Percentiles rank a stretch among this genome's conserved stretches.
Conservation (phyloP, 495 filamentous ascomycete genomes). For the Daldinia decipiens region DNA sequence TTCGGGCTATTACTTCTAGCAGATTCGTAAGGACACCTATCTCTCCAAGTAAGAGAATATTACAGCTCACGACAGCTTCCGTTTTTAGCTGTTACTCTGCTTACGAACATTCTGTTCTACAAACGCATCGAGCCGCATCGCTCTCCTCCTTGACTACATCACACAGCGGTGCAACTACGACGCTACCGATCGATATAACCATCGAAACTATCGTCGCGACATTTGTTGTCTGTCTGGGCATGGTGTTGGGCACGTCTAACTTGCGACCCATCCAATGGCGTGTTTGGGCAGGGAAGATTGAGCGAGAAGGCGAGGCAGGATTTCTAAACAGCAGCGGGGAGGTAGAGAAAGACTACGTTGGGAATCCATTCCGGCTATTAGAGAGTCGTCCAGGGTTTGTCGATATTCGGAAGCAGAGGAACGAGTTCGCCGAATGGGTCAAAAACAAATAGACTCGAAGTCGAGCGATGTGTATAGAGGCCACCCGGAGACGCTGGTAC, state of each 20-base stretch:
- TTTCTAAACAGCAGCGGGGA: conserved; percentile 76
- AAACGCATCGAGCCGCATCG: conserved; percentile 64
- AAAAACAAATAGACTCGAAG: conserved; percentile 46
- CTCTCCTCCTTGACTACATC: conserved; percentile 58
- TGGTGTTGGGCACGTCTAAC: conserved; percentile 74
- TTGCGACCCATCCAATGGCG: conserved; percentile 82
- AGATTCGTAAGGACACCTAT: conserved; percentile 70
- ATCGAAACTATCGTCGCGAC: conserved; percentile 81
- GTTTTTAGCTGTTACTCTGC: conserved; percentile 80
- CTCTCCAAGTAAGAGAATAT: conserved; percentile 1
- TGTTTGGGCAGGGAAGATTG: conserved; percentile 84
- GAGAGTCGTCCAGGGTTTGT: conserved; percentile 61
- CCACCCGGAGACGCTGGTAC: not conserved
- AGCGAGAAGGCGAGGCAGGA: conserved; percentile 74
- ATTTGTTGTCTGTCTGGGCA: conserved; percentile 71
- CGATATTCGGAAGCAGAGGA: conserved; percentile 72
- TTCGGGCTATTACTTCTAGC: conserved; percentile 74
- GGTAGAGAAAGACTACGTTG: conserved; percentile 60
- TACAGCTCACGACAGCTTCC: conserved; percentile 13
- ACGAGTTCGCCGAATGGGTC: conserved; percentile 80
- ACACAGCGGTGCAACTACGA: conserved; percentile 33
- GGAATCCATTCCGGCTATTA: conserved; percentile 61
- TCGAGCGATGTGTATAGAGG: not conserved
- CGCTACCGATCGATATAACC: conserved; percentile 79
- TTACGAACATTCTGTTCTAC: conserved; percentile 80